phyloP scores from a whole-genome alignment of 768 basidiomycete genomes.

The Tulasnella sp. region DNA sequence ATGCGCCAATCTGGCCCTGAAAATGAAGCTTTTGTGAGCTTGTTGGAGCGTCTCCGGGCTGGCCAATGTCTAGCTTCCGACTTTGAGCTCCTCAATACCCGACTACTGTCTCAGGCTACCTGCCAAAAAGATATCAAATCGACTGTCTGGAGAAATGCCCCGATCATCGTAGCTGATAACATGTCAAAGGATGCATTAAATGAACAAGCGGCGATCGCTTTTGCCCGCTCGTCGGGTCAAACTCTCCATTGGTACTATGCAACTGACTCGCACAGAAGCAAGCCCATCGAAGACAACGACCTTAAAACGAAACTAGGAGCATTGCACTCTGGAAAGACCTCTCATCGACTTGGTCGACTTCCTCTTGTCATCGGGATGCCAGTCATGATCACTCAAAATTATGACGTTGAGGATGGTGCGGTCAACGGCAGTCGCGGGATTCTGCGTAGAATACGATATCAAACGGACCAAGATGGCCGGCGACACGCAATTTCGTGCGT shows the following conservation, averaged over 20 bases:
- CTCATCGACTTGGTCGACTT: too few relatives aligned
- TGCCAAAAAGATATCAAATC: background rate
- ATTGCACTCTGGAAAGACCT: too few relatives aligned
- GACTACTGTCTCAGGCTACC: background rate
- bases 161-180: constrained; percentile 14
- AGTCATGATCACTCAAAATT: too few relatives aligned
- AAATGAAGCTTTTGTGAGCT: background rate
- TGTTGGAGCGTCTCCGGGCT: background rate
- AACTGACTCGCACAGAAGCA: background rate
- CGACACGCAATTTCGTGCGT: too few relatives aligned
- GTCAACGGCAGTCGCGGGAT: too few relatives aligned
- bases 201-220: background rate
- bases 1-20: background rate
- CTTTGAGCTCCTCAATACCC: background rate
- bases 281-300: background rate
- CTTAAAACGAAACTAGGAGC: too few relatives aligned
- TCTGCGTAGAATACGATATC: too few relatives aligned
- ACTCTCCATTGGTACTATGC: constrained; percentile 21
- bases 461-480: too few relatives aligned
- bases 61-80: background rate
- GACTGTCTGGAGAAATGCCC: background rate
- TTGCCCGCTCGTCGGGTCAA: background rate
- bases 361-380: too few relatives aligned
- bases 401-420: too few relatives aligned
- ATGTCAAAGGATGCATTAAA: constrained; percentile 25